Base-by-base conservation (phyloP, 495 filamentous ascomycete species). In the Xylona heveae region DNA sequence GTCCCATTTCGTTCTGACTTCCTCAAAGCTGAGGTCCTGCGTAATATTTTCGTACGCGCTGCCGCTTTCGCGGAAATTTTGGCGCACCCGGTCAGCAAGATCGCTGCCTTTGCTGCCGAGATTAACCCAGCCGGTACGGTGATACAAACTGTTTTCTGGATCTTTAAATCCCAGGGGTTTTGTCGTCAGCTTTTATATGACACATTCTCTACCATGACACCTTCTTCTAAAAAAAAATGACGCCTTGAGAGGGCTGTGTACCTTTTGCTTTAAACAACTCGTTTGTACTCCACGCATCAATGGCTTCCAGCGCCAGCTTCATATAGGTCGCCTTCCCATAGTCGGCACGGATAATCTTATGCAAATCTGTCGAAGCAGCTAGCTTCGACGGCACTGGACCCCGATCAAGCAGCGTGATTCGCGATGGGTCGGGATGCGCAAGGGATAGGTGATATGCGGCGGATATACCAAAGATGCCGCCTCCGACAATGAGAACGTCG, bases 381-480 rank as follows among this genome's bases (percentile, higher is more conserved):
- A 35, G 39, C 7, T 24, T 36, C 19, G 38, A 36, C 10, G 44
- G 40, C 10, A 30, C 38, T 14, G 38, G 36, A 28, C 34, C 35
- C 28, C 26, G 19, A 28, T 41, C 52, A 6, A 57, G 38, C 13
- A 57, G 38, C 3, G 41, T 49, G 32, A 57, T 54, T 13, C 19
- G 31, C 0, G 46, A 47, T 13, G 46, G 37, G 14, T 44, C 29
- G 26, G 42, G 21, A 18, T 40, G 27, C 3, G 31, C 39, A 7
- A 38, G 32, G 4, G 50, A 45, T 2, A 60, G 49, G 30, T 61
- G 49, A 37, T 59, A 59, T 12, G 55, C 57, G 1, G 57, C 57
- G 30, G 43, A 48, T 27, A 50, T 43, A 24, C 57, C 58, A 38
- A 60, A 62, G 22, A 52, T 48, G n/a, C 58, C 57, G 9, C 51